Percentiles rank a stretch among this genome's conserved stretches.
These are phyloP conservation scores for Heteromeles arbutifolia DNA, from an alignment of 306 rosid genomes.

Conservation along the genomic window DNA sequence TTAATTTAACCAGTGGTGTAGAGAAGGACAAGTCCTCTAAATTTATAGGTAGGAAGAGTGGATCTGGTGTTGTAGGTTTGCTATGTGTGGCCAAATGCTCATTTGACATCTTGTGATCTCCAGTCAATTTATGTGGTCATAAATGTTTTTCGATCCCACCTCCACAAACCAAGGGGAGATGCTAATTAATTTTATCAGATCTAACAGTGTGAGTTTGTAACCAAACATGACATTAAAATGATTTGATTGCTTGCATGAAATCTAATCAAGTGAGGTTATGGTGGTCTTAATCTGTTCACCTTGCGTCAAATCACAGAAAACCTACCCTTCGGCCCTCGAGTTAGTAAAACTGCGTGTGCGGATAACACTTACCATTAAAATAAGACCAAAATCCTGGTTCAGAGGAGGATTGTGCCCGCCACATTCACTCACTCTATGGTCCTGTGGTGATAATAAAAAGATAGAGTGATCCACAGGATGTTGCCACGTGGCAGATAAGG, in stretches of 20 bases:
- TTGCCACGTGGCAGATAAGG: constrained; percentile 60
- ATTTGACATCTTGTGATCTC: too few relatives aligned
- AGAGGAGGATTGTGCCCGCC: constrained; percentile 16
- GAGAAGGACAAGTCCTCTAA: too few relatives aligned
- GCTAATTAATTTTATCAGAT: not conserved
- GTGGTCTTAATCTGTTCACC: too few relatives aligned
- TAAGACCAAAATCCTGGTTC: not conserved
- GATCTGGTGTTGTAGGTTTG: too few relatives aligned
- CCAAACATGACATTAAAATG: too few relatives aligned
- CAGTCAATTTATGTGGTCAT: too few relatives aligned
- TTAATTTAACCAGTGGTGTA: not conserved
- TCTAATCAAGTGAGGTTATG: too few relatives aligned
- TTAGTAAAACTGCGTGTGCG: too few relatives aligned
- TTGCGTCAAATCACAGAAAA: too few relatives aligned
- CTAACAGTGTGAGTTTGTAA: too few relatives aligned
- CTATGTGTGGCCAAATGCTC: not conserved
- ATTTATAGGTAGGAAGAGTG: too few relatives aligned
- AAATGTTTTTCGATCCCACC: not conserved
- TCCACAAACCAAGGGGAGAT: not conserved
- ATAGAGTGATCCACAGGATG: constrained; percentile 18
- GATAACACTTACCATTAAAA: not conserved
- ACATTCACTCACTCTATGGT: not conserved
- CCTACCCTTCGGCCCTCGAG: fast-evolving
- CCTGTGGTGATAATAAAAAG: constrained; percentile 31
- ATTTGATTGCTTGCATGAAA: too few relatives aligned